A percentile compares a stretch with the other conserved stretches of the same genome.
These are phyloP conservation scores for Mucor circinelloides DNA, from an alignment of 371 early-diverging fungal species.

Conservation along the genomic window DNA sequence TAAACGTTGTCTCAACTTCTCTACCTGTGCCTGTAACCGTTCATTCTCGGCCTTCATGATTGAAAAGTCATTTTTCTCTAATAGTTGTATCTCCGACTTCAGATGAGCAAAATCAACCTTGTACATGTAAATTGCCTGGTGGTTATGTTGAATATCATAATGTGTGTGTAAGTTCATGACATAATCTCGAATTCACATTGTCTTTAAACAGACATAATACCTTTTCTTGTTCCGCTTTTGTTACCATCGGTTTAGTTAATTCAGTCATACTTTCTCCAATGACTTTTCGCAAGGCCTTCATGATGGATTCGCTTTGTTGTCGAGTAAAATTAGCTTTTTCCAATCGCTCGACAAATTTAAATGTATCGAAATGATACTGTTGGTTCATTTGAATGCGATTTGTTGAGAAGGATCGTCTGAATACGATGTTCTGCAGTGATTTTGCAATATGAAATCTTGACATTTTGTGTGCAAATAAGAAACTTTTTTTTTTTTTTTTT, in stretches of 20 bases:
- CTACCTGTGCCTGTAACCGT: conserved; percentile 76
- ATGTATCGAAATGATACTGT: conserved; percentile 70
- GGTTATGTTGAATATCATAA: no score
- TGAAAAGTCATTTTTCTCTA: conserved; percentile 90
- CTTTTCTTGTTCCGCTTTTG: conserved; percentile 86
- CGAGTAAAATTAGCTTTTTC: conserved; percentile 75
- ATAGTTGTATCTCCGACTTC: conserved; percentile 83
- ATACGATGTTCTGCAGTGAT: not conserved
- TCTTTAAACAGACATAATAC: conserved; percentile 24
- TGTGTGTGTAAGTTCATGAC: not conserved
- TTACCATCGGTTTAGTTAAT: conserved; percentile 68
- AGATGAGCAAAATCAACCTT: conserved; percentile 91
- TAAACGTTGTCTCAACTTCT: conserved; percentile 76
- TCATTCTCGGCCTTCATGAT: conserved; percentile 85
- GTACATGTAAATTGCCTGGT: conserved; percentile 80
- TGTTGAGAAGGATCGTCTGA: not conserved
- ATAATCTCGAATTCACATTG: not conserved
- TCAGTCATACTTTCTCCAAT: conserved; percentile 70
- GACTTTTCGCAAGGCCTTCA: conserved; percentile 73
- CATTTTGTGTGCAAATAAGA: not conserved
- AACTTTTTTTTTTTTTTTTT: not conserved
- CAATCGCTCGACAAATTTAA: conserved; percentile 74
- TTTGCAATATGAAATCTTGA: not conserved
- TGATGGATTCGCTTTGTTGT: conserved; percentile 82
- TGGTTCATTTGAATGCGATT: not conserved